phyloP scores from a whole-genome alignment of 2,329 filamentous ascomycete species.

The Trichoderma hamatum region DNA sequence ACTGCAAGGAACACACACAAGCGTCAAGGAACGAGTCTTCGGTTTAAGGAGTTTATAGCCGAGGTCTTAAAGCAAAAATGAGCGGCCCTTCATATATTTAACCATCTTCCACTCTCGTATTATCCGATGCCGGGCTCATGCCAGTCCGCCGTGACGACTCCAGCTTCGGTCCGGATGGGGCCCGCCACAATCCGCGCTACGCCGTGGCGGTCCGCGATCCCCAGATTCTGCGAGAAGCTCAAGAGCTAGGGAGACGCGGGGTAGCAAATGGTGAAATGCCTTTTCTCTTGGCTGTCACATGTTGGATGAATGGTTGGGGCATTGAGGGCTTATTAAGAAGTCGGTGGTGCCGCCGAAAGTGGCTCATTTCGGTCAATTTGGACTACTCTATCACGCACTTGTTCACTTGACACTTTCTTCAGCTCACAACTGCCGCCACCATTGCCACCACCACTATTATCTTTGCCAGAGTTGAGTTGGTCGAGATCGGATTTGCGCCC shows the following conservation, averaged over 20 bases:
- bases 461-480: neutral
- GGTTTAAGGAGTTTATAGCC: conserved; percentile 13
- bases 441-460: neutral
- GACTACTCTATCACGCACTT: no score
- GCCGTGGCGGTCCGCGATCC: conserved; percentile 21
- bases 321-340: neutral
- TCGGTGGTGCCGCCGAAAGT: neutral
- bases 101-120: neutral
- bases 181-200: conserved; percentile 2
- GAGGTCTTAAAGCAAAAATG: conserved; percentile 9
- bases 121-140: conserved; percentile 8
- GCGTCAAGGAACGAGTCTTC: neutral
- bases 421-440: neutral
- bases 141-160: neutral
- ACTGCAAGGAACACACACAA: neutral
- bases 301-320: neutral
- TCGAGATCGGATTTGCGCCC: neutral
- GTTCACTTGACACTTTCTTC: neutral
- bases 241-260: conserved; percentile 18
- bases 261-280: neutral
- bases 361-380: conserved; percentile 15
- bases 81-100: neutral
- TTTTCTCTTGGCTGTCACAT: neutral
- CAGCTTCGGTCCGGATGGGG: conserved; percentile 17
- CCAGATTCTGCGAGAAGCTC: conserved; percentile 10